Percentiles rank a stretch among this genome's conserved stretches.
Conservation (phyloP, 2,329 filamentous ascomycete genomes). For the Furcasterigmium sp. region DNA sequence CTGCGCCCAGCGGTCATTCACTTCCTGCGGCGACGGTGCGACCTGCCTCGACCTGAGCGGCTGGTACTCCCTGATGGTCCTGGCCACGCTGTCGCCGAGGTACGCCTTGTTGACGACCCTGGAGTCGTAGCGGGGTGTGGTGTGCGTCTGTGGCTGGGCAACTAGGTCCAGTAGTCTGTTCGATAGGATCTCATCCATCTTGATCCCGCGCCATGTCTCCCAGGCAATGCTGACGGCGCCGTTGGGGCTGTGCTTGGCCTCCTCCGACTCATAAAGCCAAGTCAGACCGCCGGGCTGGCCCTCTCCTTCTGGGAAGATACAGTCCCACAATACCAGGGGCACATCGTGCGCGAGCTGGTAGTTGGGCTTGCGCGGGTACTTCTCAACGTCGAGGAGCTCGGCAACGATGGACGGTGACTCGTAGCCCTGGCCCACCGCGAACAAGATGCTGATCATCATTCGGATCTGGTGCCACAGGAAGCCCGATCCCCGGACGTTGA, state of each 20-base stretch:
- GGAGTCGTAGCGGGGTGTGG: constrained; percentile 16
- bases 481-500: constrained; percentile 82
- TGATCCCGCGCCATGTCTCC: constrained; percentile 75
- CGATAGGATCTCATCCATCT: constrained; percentile 86
- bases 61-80: constrained; percentile 47
- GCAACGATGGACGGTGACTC: constrained; percentile 70
- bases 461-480: constrained; percentile 99
- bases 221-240: constrained; percentile 73
- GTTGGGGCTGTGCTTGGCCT: constrained; percentile 58
- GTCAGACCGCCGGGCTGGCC: constrained; percentile 35
- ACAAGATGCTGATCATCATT: constrained; percentile 89
- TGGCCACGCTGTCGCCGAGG: constrained; percentile 49
- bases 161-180: constrained; percentile 65
- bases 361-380: constrained; percentile 69
- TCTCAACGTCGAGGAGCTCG: constrained; percentile 66
- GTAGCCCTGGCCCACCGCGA: constrained; percentile 83
- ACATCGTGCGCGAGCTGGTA: constrained; percentile 90
- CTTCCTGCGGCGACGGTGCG: constrained; percentile 45
- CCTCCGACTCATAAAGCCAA: constrained; percentile 78
- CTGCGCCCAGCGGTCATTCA: constrained; percentile 58
- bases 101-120: constrained; percentile 32
- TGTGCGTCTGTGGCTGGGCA: constrained; percentile 15
- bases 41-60: constrained; percentile 46
- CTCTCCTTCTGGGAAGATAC: constrained; percentile 63
- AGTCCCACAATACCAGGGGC: constrained; percentile 94